A percentile compares a stretch with the other conserved stretches of the same genome.
phyloP scores from a whole-genome alignment of 148 eudicot species.

The Silene uniflora region DNA sequence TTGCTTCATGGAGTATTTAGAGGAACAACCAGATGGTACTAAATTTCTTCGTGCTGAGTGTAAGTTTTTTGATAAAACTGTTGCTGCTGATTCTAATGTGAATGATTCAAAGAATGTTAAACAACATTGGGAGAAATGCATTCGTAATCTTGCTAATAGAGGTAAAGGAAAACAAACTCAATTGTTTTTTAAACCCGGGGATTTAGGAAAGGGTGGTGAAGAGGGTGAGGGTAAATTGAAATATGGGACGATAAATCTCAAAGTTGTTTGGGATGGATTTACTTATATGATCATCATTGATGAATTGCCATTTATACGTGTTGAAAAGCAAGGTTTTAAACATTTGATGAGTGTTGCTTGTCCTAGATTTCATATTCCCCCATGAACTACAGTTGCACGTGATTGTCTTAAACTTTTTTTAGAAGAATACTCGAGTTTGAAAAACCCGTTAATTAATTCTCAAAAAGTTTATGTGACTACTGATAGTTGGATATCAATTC shows the following conservation, averaged over 20 bases:
- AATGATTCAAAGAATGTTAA: constrained; percentile 10
- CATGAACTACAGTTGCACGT: neutral
- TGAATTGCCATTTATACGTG: constrained; percentile 3
- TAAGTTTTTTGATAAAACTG: constrained; percentile 3
- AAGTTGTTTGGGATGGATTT: neutral
- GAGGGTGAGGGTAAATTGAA: too few relatives aligned
- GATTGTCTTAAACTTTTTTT: neutral
- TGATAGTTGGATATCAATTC: constrained; percentile 7
- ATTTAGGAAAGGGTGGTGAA: too few relatives aligned
- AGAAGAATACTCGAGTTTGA: neutral
- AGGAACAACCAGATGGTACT: neutral
- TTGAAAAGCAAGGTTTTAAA: neutral
- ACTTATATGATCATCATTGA: neutral
- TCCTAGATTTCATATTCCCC: too few relatives aligned
- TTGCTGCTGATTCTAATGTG: constrained; percentile 2
- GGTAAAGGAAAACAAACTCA: neutral
- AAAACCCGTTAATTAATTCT: neutral
- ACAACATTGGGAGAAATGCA: neutral
- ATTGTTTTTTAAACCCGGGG: neutral
- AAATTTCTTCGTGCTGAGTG: neutral
- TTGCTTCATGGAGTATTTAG: too few relatives aligned
- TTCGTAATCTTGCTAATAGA: neutral
- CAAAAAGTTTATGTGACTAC: neutral
- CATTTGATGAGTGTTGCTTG: too few relatives aligned
- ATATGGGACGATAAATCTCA: too few relatives aligned